Conservation (phyloP, 768 basidiomycete genomes). For the Tricholoma saponaceum region DNA sequence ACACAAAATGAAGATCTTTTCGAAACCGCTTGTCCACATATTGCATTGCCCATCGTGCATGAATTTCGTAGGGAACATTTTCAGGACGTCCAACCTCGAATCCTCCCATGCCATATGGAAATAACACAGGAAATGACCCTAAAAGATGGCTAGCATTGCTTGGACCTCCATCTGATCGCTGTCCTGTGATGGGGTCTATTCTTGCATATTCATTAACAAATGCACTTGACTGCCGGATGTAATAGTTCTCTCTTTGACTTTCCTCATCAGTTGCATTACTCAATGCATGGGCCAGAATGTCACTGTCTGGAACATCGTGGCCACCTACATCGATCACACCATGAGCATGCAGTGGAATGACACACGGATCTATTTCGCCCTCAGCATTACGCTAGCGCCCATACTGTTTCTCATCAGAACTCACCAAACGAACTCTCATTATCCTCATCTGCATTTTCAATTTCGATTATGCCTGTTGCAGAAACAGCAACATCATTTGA, state of each 20-base stretch:
- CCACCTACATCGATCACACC: neutral
- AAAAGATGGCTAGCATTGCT: neutral
- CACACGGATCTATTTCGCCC: neutral
- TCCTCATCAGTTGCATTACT: neutral
- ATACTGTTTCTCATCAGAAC: neutral
- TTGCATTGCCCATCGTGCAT: conserved; percentile 24
- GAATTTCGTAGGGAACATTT: conserved; percentile 23
- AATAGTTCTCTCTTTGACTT: conserved; percentile 6
- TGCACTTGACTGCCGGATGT: neutral
- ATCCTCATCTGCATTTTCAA: neutral
- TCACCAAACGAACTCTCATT: neutral
- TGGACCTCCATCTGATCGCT: conserved; percentile 1
- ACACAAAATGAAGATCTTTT: conserved; percentile 23
- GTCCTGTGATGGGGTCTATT: neutral
- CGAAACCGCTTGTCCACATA: conserved; percentile 27
- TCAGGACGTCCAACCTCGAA: neutral
- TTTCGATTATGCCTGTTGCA: neutral
- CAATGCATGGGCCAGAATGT: neutral
- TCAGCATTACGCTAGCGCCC: too few species aligned
- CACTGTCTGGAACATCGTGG: neutral
- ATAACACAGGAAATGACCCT: neutral
- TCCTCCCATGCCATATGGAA: neutral
- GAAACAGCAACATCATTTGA: neutral
- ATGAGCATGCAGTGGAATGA: neutral
- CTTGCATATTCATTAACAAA: conserved; percentile 11